These are phyloP conservation scores for Dothideomycetes sp. DNA, from an alignment of 2,329 filamentous ascomycete genomes.

Conservation along the genomic window DNA sequence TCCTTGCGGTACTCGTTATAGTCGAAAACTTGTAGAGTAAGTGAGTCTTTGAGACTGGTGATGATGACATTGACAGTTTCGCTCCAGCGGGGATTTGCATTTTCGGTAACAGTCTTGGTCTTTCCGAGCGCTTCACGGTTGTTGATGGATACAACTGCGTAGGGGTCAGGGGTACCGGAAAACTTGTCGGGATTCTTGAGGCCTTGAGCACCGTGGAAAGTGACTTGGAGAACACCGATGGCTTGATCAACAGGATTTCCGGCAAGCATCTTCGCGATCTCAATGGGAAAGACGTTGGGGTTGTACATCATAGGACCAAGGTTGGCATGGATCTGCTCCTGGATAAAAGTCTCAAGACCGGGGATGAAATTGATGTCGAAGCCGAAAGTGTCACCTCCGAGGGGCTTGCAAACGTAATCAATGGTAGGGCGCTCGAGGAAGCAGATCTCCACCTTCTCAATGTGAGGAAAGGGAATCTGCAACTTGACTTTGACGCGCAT, in stretches of 20 bases:
- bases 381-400: constrained; percentile 88
- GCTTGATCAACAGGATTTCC: constrained; percentile 91
- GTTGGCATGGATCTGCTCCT: constrained; percentile 91
- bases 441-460: constrained; percentile 89
- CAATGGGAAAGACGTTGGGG: constrained; percentile 95
- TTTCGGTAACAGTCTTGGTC: constrained; percentile 81
- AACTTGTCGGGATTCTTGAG: constrained; percentile 96
- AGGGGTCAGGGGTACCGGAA: constrained; percentile 82
- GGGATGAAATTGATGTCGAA: constrained; percentile 99
- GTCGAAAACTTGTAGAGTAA: constrained; percentile 79
- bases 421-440: constrained; percentile 83
- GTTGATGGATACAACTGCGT: constrained; percentile 76
- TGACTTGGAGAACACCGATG: constrained; percentile 85
- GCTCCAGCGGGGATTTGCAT: constrained; percentile 82
- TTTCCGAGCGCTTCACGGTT: constrained; percentile 68
- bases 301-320: constrained; percentile 96
- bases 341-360: constrained; percentile 84
- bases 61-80: constrained; percentile 95
- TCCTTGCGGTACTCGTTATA: constrained; percentile 96
- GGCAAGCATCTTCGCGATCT: constrained; percentile 95
- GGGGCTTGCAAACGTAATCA: constrained; percentile 95
- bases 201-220: constrained; percentile 79
- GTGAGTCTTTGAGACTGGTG: constrained; percentile 75
- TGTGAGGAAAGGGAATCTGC: constrained; percentile 88
- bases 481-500: constrained; percentile 98